Evolutionary conservation across 352 stramenopile species (phyloP), one percentile per base, ranked within the genome.

Genomic region (Phytophthora aleatoria): DNA sequence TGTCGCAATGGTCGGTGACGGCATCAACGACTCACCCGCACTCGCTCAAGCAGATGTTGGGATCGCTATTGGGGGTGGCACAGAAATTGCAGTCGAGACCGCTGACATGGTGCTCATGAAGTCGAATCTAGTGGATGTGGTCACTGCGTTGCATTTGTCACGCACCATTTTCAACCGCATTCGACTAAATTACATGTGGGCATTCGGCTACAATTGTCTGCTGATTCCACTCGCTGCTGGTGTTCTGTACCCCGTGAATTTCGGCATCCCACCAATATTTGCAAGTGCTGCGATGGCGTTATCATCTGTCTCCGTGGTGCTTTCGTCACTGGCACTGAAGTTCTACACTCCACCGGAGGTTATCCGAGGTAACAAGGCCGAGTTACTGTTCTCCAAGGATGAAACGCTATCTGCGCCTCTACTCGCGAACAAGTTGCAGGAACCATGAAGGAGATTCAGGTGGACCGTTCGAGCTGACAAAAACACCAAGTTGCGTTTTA

Each of bases 11-110:
- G 90, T 99, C 10, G 96, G 96, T 9, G 96, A 99, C 64, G 97
- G 96, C 30, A 95, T 99, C 67, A 99, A 99, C 73, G 98, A 99
- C 74, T 97, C 95, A 5, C 97, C 97, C 13, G 97, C 97, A 5
- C 73, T 99, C 5, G 96, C 96, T 5, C 87, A 98, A 73, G 96
- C 97, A 4, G 89, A 99, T 70, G 75, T 99, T 12, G 98, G 97
- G 3, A 97, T 99, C 36, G 95, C 95, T 12, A 92, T 98, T 35
- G 96, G 95, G 10, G 90, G 82, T 45, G 97, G 96, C 28, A 98
- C 95, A n/a, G 92, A 99, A 58, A 98, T 99, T 62, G 97, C 97
- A 3, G 90, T 98, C 13, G 97, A 99, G 76, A 96, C 97, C 26
- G 96, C 96, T 0, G 95, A 94, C 47, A 96, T 99, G 72, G 83